Evolutionary conservation across 176 grass and related monocot species (phyloP), one percentile per base, ranked within the genome.

Genomic region (Paspalum vaginatum): DNA sequence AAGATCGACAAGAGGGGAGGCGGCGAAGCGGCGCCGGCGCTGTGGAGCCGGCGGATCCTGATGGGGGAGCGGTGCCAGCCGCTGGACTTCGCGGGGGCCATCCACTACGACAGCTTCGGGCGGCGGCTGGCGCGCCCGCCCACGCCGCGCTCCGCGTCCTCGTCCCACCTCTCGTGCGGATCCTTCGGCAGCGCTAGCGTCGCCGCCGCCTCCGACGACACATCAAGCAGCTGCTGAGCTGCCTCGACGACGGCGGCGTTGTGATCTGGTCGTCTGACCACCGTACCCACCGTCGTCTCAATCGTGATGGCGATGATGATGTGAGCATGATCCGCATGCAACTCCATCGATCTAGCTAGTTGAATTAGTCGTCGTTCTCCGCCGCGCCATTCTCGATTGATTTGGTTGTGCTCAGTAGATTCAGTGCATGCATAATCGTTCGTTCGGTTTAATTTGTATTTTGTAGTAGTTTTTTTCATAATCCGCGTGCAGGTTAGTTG

Each of bases 41-140:
- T 87, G 3, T 82, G 79, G 79, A 66, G 54, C 18, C 82, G 85
- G 44, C 68, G 80, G 59, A 93, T 93, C 58, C 52, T 91, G 73
- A 93, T 89, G 84, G 84, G 91, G 6, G 76, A 85, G 80, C 85
- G 87, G 55, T 91, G 91, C 88, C 73, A 86, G 77, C 94, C 84
- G 81, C 79, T 91, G 68, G 84, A 97, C 68, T 93, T 93, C 86
- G 79, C 78, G 0, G 90, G 88, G 2, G 91, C 76, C 38, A 87
- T 97, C 68, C 88, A 93, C 88, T 97, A 97, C 70, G 93, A 97
- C 77, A 85, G 83, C 85, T 80, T 81, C 61, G 90, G 90, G 17
- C 82, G 81, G 25, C 77, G 22, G n/a, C 67, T 92, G 40, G 55
- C 78, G 25, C 70, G 61, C 11, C 82, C 83, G 47, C 58, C 74